Evolutionary conservation across 441 rosid genomes (phyloP).

Genomic region (Brassica hybrid): DNA sequence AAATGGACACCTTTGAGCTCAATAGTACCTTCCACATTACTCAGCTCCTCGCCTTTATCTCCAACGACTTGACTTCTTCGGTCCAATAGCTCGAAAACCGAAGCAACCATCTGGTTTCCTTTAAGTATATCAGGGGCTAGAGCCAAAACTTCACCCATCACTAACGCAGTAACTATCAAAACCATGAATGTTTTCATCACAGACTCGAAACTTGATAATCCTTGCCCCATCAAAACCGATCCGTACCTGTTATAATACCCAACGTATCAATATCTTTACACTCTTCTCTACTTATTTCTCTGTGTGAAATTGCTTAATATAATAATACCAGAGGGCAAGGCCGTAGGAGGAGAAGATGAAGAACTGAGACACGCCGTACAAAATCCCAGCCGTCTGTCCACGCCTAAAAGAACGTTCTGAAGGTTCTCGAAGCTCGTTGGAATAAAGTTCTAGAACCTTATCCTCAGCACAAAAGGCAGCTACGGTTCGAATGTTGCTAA

Average conservation of each 20-base stretch:
- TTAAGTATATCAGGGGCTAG: constrained; percentile 82
- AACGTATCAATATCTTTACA: neutral
- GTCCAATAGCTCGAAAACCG: constrained; percentile 84
- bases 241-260: constrained; percentile 51
- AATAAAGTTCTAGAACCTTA: constrained; percentile 77
- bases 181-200: constrained; percentile 96
- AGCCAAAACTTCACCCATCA: constrained; percentile 95
- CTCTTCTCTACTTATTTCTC: neutral
- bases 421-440: constrained; percentile 76
- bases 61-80: constrained; percentile 63
- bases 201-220: constrained; percentile 74
- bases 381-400: constrained; percentile 87
- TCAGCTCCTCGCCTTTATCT: constrained; percentile 71
- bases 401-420: constrained; percentile 72
- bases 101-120: constrained; percentile 92
- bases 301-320: neutral
- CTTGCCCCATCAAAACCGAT: constrained; percentile 86
- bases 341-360: constrained; percentile 98
- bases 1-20: constrained; percentile 72
- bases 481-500: constrained; percentile 90
- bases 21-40: constrained; percentile 63
- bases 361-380: constrained; percentile 91
- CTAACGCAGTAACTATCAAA: constrained; percentile 87
- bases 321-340: constrained; percentile 73
- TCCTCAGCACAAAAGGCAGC: constrained; percentile 92